Percentiles rank a stretch among this genome's conserved stretches.
phyloP scores from a whole-genome alignment of 108 stramenopile species.

The Fragilariopsis cylindrus region DNA sequence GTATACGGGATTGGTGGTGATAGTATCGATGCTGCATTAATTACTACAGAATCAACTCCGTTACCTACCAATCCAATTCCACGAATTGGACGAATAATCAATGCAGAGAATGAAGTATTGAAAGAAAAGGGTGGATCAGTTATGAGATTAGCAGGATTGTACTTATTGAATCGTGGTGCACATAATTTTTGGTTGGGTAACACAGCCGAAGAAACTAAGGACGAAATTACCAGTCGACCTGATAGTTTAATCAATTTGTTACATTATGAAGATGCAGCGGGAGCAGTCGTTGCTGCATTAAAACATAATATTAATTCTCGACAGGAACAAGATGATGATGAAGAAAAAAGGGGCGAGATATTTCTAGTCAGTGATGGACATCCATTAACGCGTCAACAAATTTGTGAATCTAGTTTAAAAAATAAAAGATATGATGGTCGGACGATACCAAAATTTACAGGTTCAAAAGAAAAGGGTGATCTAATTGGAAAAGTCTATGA shows the following conservation, averaged over 20 bases:
- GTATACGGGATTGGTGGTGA: constrained; percentile 50
- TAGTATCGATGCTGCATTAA: constrained; percentile 45
- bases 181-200: constrained; percentile 82
- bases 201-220: constrained; percentile 34
- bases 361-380: constrained; percentile 87
- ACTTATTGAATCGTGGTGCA: constrained; percentile 78
- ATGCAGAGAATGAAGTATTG: constrained; percentile 63
- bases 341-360: constrained; percentile 24
- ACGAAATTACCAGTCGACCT: constrained; percentile 59
- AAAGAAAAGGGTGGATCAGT: constrained; percentile 52
- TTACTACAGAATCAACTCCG: constrained; percentile 63
- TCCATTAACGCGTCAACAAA: constrained; percentile 70
- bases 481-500: constrained; percentile 79
- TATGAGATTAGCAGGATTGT: constrained; percentile 78
- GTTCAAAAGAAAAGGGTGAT: constrained; percentile 36
- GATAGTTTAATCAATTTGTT: constrained; percentile 86
- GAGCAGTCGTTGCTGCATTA: constrained; percentile 66
- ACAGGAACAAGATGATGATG: neutral
- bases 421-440: constrained; percentile 40
- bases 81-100: constrained; percentile 56
- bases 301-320: constrained; percentile 28
- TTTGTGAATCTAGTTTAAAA: constrained; percentile 82
- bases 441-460: constrained; percentile 68
- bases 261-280: constrained; percentile 91
- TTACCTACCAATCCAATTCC: constrained; percentile 48